Base-by-base conservation (phyloP, 108 stramenopile species). In the Cyclotella distinguenda region DNA sequence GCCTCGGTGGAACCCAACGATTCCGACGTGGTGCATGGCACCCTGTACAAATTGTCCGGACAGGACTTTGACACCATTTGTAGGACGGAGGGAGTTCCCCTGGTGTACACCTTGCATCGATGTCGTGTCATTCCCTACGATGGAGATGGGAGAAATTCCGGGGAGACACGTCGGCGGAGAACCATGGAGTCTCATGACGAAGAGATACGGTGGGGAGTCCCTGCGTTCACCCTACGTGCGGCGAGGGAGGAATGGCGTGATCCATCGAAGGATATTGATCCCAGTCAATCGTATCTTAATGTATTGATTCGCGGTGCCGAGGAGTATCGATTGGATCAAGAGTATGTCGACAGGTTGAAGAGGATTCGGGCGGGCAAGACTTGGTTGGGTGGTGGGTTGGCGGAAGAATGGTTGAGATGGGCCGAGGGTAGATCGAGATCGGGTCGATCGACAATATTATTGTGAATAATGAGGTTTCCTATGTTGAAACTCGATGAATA, bases 81-180 rank as follows among this genome's bases (percentile, higher is more conserved):
- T 34, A 32, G 40, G 15, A 84, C 87, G 13, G 90, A 91, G 72
- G 90, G 90, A 0, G 90, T 91, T 4, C 86, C 87, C 10, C 84
- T 85, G 53, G 82, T 57, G 0, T 91, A 91, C 55, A 56, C 60
- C 9, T 80, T 87, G 76, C 74, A 84, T 52, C 27, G 64, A 21
- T 88, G 87, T 72, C 46, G 33, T 31, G 84, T 85, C 3, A 52
- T 82, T 47, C 83, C 84, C 0, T 87, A 88, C 52, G 27, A 52
- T 9, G 87, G 87, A 18, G 81, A 86, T 68, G 82, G 82, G 9
- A 64, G 54, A 19, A 44, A 11, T 21, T 74, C 78, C 22, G 82
- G 79, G 25, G 42, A 49, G 12, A 54, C 51, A 9, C 51, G 57
- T 0, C 34, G 71, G 54, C 33, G 44, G 19, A 55, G n/a, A 16